Conservation (phyloP, 164 flowering plant species). For the Cinnamomum chago region DNA sequence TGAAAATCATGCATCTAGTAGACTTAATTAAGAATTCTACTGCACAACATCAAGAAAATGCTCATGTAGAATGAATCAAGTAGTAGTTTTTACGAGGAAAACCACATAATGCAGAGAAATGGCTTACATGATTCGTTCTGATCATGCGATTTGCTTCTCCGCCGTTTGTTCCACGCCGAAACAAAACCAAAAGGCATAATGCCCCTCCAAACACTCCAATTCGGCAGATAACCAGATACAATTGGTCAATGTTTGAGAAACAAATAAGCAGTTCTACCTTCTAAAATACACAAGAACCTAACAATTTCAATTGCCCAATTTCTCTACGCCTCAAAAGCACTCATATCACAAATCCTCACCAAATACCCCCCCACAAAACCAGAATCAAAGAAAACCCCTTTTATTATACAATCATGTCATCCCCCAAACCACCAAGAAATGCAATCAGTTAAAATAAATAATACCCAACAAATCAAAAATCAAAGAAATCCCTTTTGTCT, state of each 20-base stretch:
- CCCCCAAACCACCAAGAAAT: not conserved
- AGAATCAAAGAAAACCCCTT: too few relatives aligned
- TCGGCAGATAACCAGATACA: not conserved
- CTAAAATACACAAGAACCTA: not conserved
- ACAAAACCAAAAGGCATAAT: constrained; percentile 83
- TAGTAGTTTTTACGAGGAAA: not conserved
- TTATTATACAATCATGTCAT: not conserved
- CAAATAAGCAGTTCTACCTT: not conserved
- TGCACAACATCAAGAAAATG: not conserved
- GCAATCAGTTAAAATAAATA: not conserved
- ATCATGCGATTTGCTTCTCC: constrained; percentile 79
- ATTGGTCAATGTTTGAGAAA: not conserved
- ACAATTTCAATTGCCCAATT: not conserved
- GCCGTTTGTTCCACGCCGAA: constrained; percentile 92
- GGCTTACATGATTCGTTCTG: constrained; percentile 75
- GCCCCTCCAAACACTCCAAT: not conserved
- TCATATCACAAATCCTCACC: not conserved
- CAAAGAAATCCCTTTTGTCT: not conserved
- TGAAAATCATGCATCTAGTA: constrained; percentile 20
- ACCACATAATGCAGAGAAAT: constrained; percentile 2
- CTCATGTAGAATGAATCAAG: not conserved
- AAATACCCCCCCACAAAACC: too few relatives aligned
- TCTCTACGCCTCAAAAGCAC: not conserved
- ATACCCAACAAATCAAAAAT: not conserved
- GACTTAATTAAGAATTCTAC: constrained; percentile 1